These are phyloP conservation scores for Wickerhamiella azymoides DNA, from an alignment of 805 yeast species.

Conservation along the genomic window DNA sequence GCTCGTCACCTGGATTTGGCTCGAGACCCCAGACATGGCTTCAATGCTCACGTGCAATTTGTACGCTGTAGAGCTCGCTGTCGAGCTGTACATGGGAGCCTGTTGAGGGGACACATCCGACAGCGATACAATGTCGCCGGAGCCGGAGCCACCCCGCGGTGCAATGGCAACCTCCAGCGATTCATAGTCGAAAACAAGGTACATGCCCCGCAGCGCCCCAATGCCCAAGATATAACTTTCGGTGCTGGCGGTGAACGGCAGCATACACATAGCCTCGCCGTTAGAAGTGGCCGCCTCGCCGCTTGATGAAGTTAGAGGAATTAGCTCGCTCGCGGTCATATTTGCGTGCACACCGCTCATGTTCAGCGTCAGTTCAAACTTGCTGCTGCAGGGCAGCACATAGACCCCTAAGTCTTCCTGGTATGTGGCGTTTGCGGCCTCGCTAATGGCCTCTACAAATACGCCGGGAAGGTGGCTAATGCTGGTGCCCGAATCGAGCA, in stretches of 20 bases:
- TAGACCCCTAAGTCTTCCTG: conserved; percentile 26
- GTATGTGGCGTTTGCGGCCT: conserved; percentile 28
- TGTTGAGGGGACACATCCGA: conserved; percentile 17
- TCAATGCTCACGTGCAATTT: not conserved
- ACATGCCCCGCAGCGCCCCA: conserved; percentile 45
- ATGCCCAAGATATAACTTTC: conserved; percentile 42
- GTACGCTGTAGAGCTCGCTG: conserved; percentile 10
- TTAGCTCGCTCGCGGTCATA: conserved; percentile 5
- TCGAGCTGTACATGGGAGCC: conserved; percentile 18
- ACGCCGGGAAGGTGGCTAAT: conserved; percentile 17
- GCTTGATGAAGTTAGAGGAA: conserved; percentile 9
- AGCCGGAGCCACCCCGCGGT: not conserved
- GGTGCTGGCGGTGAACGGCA: conserved; percentile 21
- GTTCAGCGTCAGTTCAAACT: conserved; percentile 8
- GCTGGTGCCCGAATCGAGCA: conserved; percentile 22
- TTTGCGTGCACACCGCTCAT: conserved; percentile 11
- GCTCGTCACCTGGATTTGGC: not conserved
- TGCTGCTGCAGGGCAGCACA: conserved; percentile 13
- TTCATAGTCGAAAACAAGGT: conserved; percentile 52
- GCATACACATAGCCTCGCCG: conserved; percentile 12
- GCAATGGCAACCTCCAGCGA: conserved; percentile 43
- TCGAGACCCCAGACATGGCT: conserved; percentile 10
- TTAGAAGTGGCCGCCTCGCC: conserved; percentile 26
- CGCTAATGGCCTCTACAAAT: conserved; percentile 13
- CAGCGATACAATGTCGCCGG: conserved; percentile 11